These are phyloP conservation scores for Hypocrella siamensis DNA, from an alignment of 2,329 filamentous ascomycete genomes.

Conservation along the genomic window DNA sequence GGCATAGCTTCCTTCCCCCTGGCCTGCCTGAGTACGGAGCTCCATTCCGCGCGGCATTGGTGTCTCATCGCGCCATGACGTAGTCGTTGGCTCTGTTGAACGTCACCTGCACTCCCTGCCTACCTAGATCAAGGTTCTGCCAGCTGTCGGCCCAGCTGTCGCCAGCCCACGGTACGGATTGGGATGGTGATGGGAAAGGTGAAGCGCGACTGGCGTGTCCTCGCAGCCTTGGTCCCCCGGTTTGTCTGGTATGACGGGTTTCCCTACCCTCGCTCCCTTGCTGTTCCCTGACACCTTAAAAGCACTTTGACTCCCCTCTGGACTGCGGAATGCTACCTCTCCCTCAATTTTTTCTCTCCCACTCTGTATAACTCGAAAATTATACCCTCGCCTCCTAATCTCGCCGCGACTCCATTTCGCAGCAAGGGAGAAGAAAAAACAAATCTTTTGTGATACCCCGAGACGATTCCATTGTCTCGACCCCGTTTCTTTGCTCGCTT, in stretches of 20 bases:
- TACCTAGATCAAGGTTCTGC: constrained; percentile 7
- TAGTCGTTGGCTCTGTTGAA: constrained; percentile 16
- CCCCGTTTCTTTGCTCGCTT: no score
- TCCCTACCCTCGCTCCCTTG: no score
- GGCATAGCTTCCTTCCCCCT: constrained; percentile 1
- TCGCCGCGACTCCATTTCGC: no score
- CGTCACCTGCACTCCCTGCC: constrained; percentile 12
- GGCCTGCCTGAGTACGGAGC: constrained; percentile 2
- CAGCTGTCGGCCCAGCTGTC: no score
- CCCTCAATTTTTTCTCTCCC: constrained; percentile 2
- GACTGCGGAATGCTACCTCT: not conserved
- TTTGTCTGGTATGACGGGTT: no score
- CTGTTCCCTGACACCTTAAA: constrained; percentile 1
- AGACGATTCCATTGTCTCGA: constrained; percentile 1
- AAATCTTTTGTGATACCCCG: constrained; percentile 17
- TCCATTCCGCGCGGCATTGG: constrained; percentile 3
- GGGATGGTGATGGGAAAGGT: no score
- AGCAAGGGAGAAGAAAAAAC: no score
- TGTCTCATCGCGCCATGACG: constrained; percentile 13
- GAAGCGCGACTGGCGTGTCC: no score
- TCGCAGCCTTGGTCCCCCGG: no score
- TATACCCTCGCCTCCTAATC: constrained; percentile 6
- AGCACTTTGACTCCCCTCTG: constrained; percentile 1
- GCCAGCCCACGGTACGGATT: no score
- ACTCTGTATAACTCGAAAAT: constrained; percentile 3